phyloP scores from a whole-genome alignment of 441 rosid genomes.

The Syzygium syzygioides region DNA sequence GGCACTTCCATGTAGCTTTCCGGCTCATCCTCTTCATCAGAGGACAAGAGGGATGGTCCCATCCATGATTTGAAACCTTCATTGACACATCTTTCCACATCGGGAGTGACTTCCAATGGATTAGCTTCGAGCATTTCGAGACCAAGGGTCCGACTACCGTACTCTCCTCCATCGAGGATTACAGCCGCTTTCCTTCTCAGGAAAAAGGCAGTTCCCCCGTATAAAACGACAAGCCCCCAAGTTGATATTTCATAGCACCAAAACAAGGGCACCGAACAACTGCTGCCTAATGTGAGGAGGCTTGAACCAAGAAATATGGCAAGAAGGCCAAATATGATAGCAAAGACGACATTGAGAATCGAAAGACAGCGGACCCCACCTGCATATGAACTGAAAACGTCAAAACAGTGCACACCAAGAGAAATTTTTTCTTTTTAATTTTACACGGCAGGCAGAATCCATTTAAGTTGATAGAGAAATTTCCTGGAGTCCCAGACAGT shows the following conservation, averaged over 20 bases:
- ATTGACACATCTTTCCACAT: conserved; percentile 65
- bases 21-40: conserved; percentile 84
- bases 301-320: conserved; percentile 85
- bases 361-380: conserved; percentile 90
- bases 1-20: conserved; percentile 41
- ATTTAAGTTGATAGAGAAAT: background rate
- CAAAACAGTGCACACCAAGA: background rate
- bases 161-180: conserved; percentile 64
- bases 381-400: conserved; percentile 17
- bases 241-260: conserved; percentile 90
- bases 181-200: conserved; percentile 66
- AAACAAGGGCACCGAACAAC: conserved; percentile 75
- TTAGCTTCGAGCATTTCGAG: conserved; percentile 82
- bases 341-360: conserved; percentile 59
- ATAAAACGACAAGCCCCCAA: conserved; percentile 73
- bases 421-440: background rate
- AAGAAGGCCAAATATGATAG: conserved; percentile 62
- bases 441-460: background rate
- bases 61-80: conserved; percentile 89
- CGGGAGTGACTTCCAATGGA: conserved; percentile 64
- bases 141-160: conserved; percentile 48
- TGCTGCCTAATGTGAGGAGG: conserved; percentile 79
- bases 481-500: background rate
- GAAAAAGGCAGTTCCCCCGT: conserved; percentile 61
- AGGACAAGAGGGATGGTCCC: conserved; percentile 77